Base-by-base conservation (phyloP, 345 rosid species). In the Dovyalis caffra region DNA sequence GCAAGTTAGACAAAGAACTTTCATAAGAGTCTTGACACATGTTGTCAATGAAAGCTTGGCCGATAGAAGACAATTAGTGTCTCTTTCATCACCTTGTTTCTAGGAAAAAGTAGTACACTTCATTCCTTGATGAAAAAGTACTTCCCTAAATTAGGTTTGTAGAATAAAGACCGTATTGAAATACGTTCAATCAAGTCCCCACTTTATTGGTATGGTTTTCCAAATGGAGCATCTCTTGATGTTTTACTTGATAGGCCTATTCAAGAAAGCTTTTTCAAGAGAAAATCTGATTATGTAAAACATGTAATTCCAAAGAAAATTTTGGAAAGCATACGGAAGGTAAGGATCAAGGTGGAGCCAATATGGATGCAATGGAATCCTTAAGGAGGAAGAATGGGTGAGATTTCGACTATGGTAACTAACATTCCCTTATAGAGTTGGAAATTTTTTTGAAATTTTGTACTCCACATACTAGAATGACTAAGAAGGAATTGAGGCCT, bases 1-100 rank as follows among this genome's bases (percentile, higher is more conserved):
- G 72, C 11, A 74, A 74, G 43, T 51, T 79, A 4, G 80, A 79
- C 43, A 28, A 31, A 4, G 76, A 78, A 38, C 82, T 31, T 87
- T 87, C 79, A 71, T 87, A 34, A 82, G 86, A 58, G 72, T 74
- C 68, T 26, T 32, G 20, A 25, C 40, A 34, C 34, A 43, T 25
- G 73, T 47, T 1, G 56, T 43, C 38, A 25, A 71, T 35, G 29
- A 40, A 7, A 34, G 66, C 21, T 14, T 16, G 15, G 64, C 23
- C 32, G 34, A 31, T 6, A 40, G 11, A 43, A 43, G 68, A 76
- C 69, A 2, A 29, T 69, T 1, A 47, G 29, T 62, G 61, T 63
- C 8, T 21, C 63, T 0, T 29, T 76, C 34, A 45, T 69, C 0
- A 68, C 62, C 12, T 37, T 43, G 6, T 76, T 35, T 33, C n/a